A percentile compares a stretch with the other conserved stretches of the same genome.
phyloP scores from a whole-genome alignment of 495 filamentous ascomycete species.

The Aspergillus leporis region DNA sequence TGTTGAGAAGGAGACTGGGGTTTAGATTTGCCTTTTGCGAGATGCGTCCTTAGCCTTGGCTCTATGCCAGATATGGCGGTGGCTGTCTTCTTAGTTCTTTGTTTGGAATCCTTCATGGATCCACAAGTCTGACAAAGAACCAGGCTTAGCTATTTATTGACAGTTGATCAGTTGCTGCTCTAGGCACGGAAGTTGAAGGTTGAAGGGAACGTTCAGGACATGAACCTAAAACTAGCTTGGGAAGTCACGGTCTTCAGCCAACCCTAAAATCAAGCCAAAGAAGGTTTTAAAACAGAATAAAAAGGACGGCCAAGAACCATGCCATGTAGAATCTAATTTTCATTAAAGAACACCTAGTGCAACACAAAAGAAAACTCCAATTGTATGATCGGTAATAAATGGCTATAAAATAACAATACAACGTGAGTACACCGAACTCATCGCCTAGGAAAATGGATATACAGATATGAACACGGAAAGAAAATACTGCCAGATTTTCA shows the following conservation, averaged over 20 bases:
- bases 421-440: conserved; percentile 47
- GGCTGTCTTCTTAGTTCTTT: background rate
- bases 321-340: background rate
- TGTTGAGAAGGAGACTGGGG: background rate
- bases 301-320: background rate
- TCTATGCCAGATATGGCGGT: background rate
- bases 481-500: conserved; percentile 43
- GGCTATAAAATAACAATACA: conserved; percentile 42
- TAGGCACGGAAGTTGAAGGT: background rate
- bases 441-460: conserved; percentile 49
- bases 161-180: background rate
- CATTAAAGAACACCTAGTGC: background rate
- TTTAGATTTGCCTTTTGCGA: background rate
- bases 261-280: background rate
- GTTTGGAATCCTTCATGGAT: background rate
- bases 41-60: background rate
- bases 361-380: conserved; percentile 25
- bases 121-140: background rate
- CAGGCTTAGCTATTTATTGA: background rate
- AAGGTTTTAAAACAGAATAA: background rate
- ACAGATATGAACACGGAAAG: conserved; percentile 46
- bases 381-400: conserved; percentile 36
- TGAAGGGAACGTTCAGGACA: background rate
- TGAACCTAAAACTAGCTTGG: background rate
- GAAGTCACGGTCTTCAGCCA: conserved; percentile 3